Conservation (phyloP, 2,329 filamentous ascomycete species). For the Colletotrichum sp. region DNA sequence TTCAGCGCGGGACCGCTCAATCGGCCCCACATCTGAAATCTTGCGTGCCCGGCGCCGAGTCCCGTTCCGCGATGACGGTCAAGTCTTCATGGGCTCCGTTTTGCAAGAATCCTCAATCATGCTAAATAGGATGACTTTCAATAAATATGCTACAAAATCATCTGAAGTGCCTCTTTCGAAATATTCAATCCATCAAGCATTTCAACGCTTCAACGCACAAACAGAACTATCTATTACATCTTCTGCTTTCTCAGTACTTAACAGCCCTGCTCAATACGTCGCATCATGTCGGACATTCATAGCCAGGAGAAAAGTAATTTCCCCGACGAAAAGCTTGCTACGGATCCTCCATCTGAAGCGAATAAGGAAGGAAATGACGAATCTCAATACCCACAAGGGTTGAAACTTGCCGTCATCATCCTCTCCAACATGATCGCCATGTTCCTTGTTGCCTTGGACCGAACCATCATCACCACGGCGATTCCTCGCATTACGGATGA, state of each 20-base stretch:
- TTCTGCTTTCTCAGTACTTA: accelerated
- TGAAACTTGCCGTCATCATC: constrained; percentile 11
- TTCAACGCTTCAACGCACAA: neutral
- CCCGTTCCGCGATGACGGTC: neutral
- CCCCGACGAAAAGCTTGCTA: accelerated
- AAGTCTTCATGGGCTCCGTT: neutral
- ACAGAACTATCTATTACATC: neutral
- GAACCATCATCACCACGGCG: constrained; percentile 42
- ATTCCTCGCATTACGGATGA: constrained; percentile 47
- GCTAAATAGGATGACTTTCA: accelerated
- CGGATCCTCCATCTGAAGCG: neutral
- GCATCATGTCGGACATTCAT: neutral
- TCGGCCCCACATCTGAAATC: neutral
- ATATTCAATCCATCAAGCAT: neutral
- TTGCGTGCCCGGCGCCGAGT: neutral
- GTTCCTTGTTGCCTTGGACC: constrained; percentile 28
- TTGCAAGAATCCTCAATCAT: neutral
- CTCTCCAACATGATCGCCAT: constrained; percentile 21
- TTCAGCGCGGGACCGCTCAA: neutral
- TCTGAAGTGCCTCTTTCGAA: neutral
- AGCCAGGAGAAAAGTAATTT: neutral
- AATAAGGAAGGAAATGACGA: neutral
- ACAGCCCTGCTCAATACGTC: neutral
- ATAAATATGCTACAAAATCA: neutral
- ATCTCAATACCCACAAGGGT: neutral